Evolutionary conservation across 2,329 filamentous ascomycete genomes (phyloP).

Genomic region (Colletotrichum nymphaeae): DNA sequence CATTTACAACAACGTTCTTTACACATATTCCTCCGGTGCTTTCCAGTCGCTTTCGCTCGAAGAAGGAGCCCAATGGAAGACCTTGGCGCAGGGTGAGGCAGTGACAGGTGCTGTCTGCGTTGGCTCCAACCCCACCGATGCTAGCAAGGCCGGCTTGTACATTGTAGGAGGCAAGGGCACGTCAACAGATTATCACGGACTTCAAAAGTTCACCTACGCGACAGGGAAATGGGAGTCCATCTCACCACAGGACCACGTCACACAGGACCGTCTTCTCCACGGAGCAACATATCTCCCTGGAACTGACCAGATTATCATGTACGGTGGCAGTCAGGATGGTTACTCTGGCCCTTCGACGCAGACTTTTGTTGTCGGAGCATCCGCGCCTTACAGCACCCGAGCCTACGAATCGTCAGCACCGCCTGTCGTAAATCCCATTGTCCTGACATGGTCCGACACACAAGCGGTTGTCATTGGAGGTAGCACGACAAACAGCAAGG

Average conservation of each 20-base stretch:
- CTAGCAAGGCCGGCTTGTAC: conserved; percentile 74
- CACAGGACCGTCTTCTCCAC: conserved; percentile 79
- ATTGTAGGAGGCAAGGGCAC: conserved; percentile 79
- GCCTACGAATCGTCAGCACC: conserved; percentile 71
- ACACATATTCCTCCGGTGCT: conserved; percentile 80
- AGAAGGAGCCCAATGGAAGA: conserved; percentile 78
- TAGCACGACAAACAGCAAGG: conserved; percentile 69
- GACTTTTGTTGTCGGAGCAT: conserved; percentile 79
- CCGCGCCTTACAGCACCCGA: conserved; percentile 71
- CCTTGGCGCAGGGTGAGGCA: conserved; percentile 72
- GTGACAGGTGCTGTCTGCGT: conserved; percentile 85
- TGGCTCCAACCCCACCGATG: conserved; percentile 70
- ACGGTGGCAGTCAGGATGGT: conserved; percentile 78
- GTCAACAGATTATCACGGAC: conserved; percentile 71
- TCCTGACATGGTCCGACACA: conserved; percentile 79
- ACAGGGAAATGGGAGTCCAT: conserved; percentile 65
- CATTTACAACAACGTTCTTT: conserved; percentile 84
- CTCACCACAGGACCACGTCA: conserved; percentile 57
- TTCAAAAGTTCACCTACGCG: conserved; percentile 75
- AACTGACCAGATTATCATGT: conserved; percentile 80
- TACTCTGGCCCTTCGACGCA: conserved; percentile 70
- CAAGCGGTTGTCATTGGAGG: conserved; percentile 83
- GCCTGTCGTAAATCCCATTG: conserved; percentile 74
- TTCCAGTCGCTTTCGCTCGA: conserved; percentile 80
- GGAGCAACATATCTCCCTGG: conserved; percentile 79